Conservation (phyloP, 192 early-diverging fungal genomes). For the Rhizophagus prolifer region DNA sequence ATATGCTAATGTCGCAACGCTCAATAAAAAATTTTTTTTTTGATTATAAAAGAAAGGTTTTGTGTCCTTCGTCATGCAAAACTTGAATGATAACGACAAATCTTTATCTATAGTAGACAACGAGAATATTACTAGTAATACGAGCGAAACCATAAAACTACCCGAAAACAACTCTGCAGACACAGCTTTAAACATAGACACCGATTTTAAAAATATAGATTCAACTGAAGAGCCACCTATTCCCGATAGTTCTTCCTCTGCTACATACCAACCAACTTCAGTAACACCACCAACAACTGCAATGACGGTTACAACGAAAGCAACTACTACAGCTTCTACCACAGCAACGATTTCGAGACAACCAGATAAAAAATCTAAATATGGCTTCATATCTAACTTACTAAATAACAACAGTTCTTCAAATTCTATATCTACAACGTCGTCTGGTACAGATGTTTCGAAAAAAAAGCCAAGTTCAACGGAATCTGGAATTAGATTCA, state of each 20-base stretch:
- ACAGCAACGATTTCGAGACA: neutral
- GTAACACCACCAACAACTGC: neutral
- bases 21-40: neutral
- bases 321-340: neutral
- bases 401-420: neutral
- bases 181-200: neutral
- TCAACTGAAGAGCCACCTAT: neutral
- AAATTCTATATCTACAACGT: neutral
- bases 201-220: neutral
- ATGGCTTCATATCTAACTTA: neutral
- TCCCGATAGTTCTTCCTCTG: neutral
- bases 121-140: neutral
- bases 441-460: neutral
- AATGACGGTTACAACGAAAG: neutral
- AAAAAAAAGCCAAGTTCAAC: constrained; percentile 1
- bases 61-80: neutral
- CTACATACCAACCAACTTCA: neutral
- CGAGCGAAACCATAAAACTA: neutral
- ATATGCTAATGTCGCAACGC: neutral
- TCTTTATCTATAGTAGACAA: neutral
- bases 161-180: neutral
- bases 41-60: neutral
- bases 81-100: neutral
- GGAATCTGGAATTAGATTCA: constrained; percentile 3
- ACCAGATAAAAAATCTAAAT: neutral